Evolutionary conservation across 208 protist genomes (phyloP).

Genomic region (Wallacemonas collosoma): DNA sequence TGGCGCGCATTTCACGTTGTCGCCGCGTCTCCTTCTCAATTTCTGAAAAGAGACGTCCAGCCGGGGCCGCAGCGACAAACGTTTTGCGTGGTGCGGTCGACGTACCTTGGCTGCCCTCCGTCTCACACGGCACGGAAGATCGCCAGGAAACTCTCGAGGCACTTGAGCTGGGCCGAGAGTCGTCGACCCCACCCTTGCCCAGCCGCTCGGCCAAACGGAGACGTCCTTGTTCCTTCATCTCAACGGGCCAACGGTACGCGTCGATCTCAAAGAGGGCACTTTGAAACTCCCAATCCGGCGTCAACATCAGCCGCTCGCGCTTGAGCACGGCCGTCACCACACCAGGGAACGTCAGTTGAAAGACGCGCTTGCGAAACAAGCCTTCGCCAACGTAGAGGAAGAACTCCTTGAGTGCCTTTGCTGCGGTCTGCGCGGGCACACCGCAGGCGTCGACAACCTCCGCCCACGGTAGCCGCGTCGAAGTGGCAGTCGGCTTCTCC

Average conservation of each 20-base stretch:
- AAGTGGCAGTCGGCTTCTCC: slow-evolving; percentile 28
- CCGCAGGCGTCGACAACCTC: slow-evolving; percentile 67
- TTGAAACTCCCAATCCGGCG: slow-evolving; percentile 52
- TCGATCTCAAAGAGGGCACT: slow-evolving; percentile 73
- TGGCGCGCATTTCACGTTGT: slow-evolving; percentile 22
- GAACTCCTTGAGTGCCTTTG: slow-evolving; percentile 77
- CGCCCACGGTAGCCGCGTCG: slow-evolving; percentile 45
- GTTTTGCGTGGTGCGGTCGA: slow-evolving; percentile 29
- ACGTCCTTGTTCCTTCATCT: slow-evolving; percentile 41
- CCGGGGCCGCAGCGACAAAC: slow-evolving; percentile 65
- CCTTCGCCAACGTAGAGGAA: slow-evolving; percentile 85
- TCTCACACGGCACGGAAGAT: background rate
- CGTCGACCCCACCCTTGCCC: slow-evolving; percentile 14
- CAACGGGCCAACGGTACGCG: slow-evolving; percentile 65
- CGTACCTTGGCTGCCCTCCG: background rate
- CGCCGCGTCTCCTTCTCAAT: slow-evolving; percentile 66
- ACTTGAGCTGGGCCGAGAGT: slow-evolving; percentile 35
- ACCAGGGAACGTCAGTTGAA: slow-evolving; percentile 66
- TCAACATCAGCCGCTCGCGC: slow-evolving; percentile 55
- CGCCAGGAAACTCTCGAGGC: slow-evolving; percentile 32
- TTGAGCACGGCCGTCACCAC: slow-evolving; percentile 67
- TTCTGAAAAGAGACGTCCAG: slow-evolving; percentile 77
- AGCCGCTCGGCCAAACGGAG: slow-evolving; percentile 28
- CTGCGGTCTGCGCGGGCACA: slow-evolving; percentile 65
- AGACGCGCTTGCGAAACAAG: slow-evolving; percentile 62